Percentiles rank a stretch among this genome's conserved stretches.
phyloP scores from a whole-genome alignment of 805 yeast species.

The Metschnikowia colocasiae region DNA sequence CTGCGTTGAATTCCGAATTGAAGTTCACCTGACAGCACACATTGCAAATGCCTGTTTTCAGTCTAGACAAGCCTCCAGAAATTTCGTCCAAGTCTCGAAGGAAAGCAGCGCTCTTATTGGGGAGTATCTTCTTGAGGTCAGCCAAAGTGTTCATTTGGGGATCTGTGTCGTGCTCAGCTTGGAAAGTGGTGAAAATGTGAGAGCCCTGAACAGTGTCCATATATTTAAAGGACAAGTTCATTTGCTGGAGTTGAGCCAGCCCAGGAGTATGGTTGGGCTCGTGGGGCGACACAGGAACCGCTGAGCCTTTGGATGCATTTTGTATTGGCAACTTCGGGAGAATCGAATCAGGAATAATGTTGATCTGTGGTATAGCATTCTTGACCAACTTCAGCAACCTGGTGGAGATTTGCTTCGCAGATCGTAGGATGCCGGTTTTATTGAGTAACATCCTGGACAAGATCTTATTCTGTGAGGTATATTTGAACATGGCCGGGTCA shows the following conservation, averaged over 20 bases:
- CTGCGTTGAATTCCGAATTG: slow-evolving; percentile 1
- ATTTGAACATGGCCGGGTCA: slow-evolving; percentile 24
- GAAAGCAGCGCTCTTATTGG: slow-evolving; percentile 8
- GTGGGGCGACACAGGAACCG: background rate
- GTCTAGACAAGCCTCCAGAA: slow-evolving; percentile 7
- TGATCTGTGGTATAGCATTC: background rate
- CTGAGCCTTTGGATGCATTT: background rate
- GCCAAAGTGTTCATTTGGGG: background rate
- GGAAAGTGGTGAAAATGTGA: slow-evolving; percentile 13
- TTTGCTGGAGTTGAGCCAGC: slow-evolving; percentile 7
- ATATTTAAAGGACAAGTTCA: slow-evolving; percentile 14
- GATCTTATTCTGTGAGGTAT: slow-evolving; percentile 37
- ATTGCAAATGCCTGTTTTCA: slow-evolving; percentile 10
- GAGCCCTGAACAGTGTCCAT: slow-evolving; percentile 5
- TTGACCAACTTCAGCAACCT: slow-evolving; percentile 13
- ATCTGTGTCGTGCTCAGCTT: background rate
- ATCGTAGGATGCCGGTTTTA: slow-evolving; percentile 33
- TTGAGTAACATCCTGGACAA: slow-evolving; percentile 38
- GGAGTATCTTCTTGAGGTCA: slow-evolving; percentile 2
- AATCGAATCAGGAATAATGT: background rate
- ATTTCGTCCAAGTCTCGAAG: slow-evolving; percentile 8
- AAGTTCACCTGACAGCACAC: slow-evolving; percentile 12
- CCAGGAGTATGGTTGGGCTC: background rate
- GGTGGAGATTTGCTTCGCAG: slow-evolving; percentile 34
- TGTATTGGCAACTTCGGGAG: background rate